Evolutionary conservation across 345 rosid genomes (phyloP), one percentile per base, ranked within the genome.

Genomic region (Hibiscus trionum): DNA sequence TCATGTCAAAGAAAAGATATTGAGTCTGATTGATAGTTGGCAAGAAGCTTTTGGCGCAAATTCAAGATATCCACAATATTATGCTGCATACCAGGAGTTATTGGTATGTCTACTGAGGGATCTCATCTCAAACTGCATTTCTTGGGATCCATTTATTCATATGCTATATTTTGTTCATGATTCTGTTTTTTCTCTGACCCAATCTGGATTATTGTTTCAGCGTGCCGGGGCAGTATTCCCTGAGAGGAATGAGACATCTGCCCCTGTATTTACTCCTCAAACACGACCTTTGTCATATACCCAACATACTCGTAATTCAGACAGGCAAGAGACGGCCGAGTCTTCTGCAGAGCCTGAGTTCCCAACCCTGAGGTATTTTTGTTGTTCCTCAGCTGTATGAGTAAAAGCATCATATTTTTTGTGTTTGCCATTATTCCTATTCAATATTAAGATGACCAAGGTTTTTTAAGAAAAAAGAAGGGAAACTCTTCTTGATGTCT

Each of bases 221-320:
- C 97, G 95, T 37, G 92, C 95, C 59, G 99, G 99, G 69, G 97
- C 99, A 71, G 98, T 96, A 71, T 96, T 96, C 78, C 98, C 99
- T 78, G 90, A 85, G 77, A 88, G 96, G 80, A 70, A 91, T 8
- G 98, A 93, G 83, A 86, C 86, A 69, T 81, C 98, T 53, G 90
- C 97, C 31, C 97, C 98, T 64, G 93, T 90, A 79, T 90, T 95
- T 69, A 96, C 99, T 39, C 95, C 95, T 44, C 98, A 93, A 84
- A 88, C 99, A 57, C 98, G 88, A 73, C 97, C 98, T 50, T 77
- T 93, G 82, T 19, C 97, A 15, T 86, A 84, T 85, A 91, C 95
- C 61, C 91, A 69, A 85, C 91, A 86, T 82, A 64, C 89, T 76
- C 93, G 86, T 59, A 88, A 82, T 72, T 73, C 79, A 77, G 95